Base-by-base conservation (phyloP, 2,329 filamentous ascomycete species). In the Botrytis cinerea region DNA sequence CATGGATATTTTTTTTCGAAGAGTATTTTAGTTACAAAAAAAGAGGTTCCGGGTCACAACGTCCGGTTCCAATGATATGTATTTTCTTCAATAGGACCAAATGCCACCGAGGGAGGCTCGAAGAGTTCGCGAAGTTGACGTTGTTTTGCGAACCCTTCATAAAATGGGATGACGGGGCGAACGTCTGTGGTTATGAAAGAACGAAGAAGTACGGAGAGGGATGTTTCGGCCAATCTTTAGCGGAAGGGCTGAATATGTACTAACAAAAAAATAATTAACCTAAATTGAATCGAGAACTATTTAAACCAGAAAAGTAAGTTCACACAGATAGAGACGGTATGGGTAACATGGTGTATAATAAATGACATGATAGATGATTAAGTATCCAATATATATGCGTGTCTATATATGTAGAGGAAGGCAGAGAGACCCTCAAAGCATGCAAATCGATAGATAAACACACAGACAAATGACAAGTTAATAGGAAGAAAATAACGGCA, bases 1-100 rank as follows among this genome's bases (percentile, higher is more conserved):
- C 78, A 79, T 78, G 73, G 75, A 77, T 71, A 72, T 76, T 57
- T 28, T 57, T 72, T 75, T 74, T 71, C 59, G 75, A 75, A 73
- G 72, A 76, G 75, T 77, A 73, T 77, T 72, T 75, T 77, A 74
- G 38, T 66, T 68, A 63, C 67, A 75, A 64, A 73, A 76, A 74
- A 43, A 46, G 20, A 61, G 35, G 35, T 57, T 57, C 48, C 51
- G 48, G 7, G n/a, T 32, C 66, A 69, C 28, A 14, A 57, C 35
- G 9, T 32, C 38, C 68, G 22, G 40, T 48, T 70, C 22, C 54
- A 35, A 69, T 32, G 9, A 25, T 25, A 6, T 22, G 18, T 57
- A 32, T 43, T 43, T 68, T 60, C 28, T 40, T 68, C 48, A 25
- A 43, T 43, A 22, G 9, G 25, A 54, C 32, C 35, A 68, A 28